Conservation (phyloP, 2,329 filamentous ascomycete species). For the Chalaropsis thielavioides region DNA sequence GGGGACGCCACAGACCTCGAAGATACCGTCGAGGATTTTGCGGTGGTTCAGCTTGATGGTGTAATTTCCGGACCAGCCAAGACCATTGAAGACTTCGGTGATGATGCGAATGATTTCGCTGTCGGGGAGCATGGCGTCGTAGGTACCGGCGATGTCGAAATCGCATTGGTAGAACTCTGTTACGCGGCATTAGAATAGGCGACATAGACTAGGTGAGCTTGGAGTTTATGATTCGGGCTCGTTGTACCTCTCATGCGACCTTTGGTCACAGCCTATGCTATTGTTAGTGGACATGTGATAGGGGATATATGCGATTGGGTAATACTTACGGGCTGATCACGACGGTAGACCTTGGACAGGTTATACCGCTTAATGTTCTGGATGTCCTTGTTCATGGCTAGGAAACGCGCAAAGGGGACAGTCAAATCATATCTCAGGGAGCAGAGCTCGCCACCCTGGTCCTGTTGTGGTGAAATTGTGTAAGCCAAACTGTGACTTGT, state of each 20-base stretch:
- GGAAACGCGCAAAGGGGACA: constrained; percentile 80
- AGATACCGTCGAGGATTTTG: constrained; percentile 84
- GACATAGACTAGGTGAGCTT: not conserved
- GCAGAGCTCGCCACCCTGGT: constrained; percentile 63
- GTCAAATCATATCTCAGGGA: constrained; percentile 78
- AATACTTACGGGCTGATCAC: constrained; percentile 27
- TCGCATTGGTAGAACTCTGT: constrained; percentile 91
- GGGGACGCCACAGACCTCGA: constrained; percentile 80
- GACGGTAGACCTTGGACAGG: constrained; percentile 66
- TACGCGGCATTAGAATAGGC: not conserved
- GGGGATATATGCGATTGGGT: not conserved
- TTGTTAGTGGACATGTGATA: constrained; percentile 1
- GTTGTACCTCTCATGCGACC: constrained; percentile 56
- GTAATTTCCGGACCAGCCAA: constrained; percentile 40
- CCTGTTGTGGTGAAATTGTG: constrained; percentile 36
- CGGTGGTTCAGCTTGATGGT: constrained; percentile 87
- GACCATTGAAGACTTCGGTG: constrained; percentile 28
- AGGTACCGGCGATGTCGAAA: constrained; percentile 74
- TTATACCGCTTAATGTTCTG: constrained; percentile 86
- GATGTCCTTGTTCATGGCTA: constrained; percentile 76
- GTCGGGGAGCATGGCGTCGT: constrained; percentile 84
- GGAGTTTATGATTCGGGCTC: not conserved
- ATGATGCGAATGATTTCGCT: constrained; percentile 77
- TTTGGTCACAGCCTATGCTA: constrained; percentile 68
- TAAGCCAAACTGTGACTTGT: constrained; percentile 3